phyloP scores from a whole-genome alignment of 176 grass and related monocot genomes.

The Avena atlantica region DNA sequence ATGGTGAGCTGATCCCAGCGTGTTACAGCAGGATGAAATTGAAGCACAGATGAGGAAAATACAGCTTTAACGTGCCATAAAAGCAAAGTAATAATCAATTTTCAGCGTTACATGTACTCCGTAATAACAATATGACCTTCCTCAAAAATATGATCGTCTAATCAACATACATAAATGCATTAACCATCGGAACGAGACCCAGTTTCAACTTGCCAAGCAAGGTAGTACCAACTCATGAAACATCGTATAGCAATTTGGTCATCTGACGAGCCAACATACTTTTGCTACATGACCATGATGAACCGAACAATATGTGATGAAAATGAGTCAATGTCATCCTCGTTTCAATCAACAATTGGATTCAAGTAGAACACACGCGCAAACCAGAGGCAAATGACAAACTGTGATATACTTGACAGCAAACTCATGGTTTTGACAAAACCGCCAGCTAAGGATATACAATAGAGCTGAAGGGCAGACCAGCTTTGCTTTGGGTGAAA shows the following conservation, averaged over 20 bases:
- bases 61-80: too few species aligned
- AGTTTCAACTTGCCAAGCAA: conserved; percentile 10
- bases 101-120: not conserved
- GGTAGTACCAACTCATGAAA: not conserved
- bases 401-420: conserved; percentile 12
- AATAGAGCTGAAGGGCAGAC: not conserved
- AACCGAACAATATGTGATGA: conserved; percentile 20
- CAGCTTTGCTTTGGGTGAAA: conserved; percentile 24
- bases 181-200: not conserved
- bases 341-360: conserved; percentile 10
- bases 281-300: not conserved
- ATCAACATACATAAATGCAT: not conserved
- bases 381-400: not conserved
- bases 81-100: not conserved
- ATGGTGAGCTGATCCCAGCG: too few species aligned
- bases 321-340: conserved; percentile 2
- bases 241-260: not conserved
- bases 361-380: conserved; percentile 12
- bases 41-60: not conserved
- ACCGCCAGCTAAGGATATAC: conserved; percentile 18
- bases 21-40: not conserved
- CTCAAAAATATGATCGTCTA: not conserved
- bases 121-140: not conserved
- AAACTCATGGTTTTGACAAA: conserved; percentile 24
- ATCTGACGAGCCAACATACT: not conserved